Evolutionary conservation across 2,329 filamentous ascomycete species (phyloP).

Genomic region (Stachybotrys elegans): DNA sequence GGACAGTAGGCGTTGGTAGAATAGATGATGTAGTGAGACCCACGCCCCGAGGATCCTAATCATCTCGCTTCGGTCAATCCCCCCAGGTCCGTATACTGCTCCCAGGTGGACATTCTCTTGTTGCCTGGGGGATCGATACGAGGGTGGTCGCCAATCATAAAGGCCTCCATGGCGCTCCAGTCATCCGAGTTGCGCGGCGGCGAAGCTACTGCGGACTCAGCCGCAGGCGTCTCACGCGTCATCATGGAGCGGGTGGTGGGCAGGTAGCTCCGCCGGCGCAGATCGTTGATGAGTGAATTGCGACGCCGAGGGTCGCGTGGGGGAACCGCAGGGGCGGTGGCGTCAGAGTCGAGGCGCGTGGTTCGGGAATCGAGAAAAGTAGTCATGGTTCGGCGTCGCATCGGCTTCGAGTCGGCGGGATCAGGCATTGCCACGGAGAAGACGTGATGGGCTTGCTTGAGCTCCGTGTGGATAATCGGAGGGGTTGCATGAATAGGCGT

Average conservation of each 20-base stretch:
- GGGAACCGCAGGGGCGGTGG: constrained; percentile 4
- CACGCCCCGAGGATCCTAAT: no score
- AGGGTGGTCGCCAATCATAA: constrained; percentile 20
- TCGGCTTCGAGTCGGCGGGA: no score
- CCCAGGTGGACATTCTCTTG: constrained; percentile 33
- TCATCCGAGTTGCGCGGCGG: constrained; percentile 27
- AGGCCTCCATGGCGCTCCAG: constrained; percentile 31
- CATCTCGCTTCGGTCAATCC: constrained; percentile 35
- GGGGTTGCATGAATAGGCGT: no score
- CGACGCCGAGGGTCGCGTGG: constrained; percentile 13
- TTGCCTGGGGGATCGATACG: constrained; percentile 13
- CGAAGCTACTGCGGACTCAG: constrained; percentile 14
- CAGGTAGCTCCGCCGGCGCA: constrained; percentile 15
- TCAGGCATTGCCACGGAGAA: no score
- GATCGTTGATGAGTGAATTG: constrained; percentile 16
- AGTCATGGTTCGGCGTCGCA: neutral
- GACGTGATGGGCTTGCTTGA: no score
- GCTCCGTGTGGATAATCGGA: no score
- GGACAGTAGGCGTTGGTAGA: neutral
- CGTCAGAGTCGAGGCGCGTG: neutral
- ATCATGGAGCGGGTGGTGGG: constrained; percentile 9
- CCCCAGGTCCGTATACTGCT: constrained; percentile 41
- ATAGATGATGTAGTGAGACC: neutral
- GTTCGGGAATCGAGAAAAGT: neutral
- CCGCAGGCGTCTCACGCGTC: neutral